A percentile compares a stretch with the other conserved stretches of the same genome.
Evolutionary conservation across 495 filamentous ascomycete species (phyloP).

Genomic region (Aspergillus biplanus): DNA sequence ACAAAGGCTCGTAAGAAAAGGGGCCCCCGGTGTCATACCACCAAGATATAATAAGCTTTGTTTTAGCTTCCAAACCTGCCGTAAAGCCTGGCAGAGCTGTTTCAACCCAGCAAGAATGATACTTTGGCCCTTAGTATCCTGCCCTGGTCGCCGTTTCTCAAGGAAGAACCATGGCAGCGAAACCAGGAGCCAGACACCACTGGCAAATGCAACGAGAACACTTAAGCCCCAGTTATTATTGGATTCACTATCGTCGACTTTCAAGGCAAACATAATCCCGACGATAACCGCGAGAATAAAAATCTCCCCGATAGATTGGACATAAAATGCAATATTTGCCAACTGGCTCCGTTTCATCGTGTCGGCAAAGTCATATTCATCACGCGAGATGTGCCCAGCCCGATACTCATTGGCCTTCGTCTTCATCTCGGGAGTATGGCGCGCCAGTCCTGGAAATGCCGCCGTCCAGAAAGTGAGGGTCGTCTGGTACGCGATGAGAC

Average conservation of each 20-base stretch:
- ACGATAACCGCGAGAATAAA: conserved; percentile 65
- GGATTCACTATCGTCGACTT: conserved; percentile 57
- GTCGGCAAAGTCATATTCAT: conserved; percentile 64
- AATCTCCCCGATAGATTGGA: conserved; percentile 63
- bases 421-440: conserved; percentile 59
- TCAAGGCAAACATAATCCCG: conserved; percentile 63
- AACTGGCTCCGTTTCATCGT: conserved; percentile 64
- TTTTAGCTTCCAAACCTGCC: conserved; percentile 64
- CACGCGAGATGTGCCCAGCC: conserved; percentile 55
- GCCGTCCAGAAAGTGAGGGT: conserved; percentile 71
- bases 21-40: conserved; percentile 36
- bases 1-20: not conserved
- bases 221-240: conserved; percentile 69
- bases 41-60: conserved; percentile 67
- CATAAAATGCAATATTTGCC: conserved; percentile 64
- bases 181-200: conserved; percentile 63
- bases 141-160: conserved; percentile 64
- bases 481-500: conserved; percentile 67
- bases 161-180: conserved; percentile 66
- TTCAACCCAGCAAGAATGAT: conserved; percentile 59
- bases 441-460: conserved; percentile 63
- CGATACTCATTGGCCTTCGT: conserved; percentile 55
- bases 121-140: conserved; percentile 48
- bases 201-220: conserved; percentile 66
- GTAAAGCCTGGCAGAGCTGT: conserved; percentile 60